Percentiles rank a stretch among this genome's conserved stretches.
Evolutionary conservation across 73 alveolate genomes (phyloP).

Genomic region (Effrenium voratum): DNA sequence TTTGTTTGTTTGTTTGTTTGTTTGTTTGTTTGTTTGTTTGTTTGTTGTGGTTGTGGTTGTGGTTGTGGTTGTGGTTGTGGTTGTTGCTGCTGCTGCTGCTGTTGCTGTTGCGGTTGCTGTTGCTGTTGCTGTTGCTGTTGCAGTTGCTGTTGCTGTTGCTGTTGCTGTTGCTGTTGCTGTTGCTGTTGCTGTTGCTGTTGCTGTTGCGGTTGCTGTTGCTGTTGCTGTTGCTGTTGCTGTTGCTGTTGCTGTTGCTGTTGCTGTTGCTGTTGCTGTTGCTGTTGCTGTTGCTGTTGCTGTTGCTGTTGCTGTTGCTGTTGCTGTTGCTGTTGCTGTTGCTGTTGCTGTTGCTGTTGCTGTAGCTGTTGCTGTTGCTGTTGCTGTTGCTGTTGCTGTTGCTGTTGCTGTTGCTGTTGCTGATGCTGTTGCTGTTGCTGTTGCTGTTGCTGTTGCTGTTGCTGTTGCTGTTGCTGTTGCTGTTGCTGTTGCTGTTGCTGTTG

Average conservation of each 20-base stretch:
- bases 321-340: constrained; percentile 9
- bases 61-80: neutral
- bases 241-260: constrained; percentile 13
- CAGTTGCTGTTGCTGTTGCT: neutral
- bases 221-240: neutral
- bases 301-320: neutral
- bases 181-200: constrained; percentile 4
- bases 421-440: neutral
- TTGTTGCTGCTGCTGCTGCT: constrained; percentile 9
- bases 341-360: neutral
- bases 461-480: neutral
- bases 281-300: neutral
- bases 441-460: neutral
- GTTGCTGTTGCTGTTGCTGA: constrained; percentile 3
- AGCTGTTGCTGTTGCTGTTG: neutral
- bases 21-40: neutral
- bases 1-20: neutral
- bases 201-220: constrained; percentile 7
- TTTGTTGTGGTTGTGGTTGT: constrained; percentile 18
- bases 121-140: neutral
- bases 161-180: neutral
- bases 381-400: neutral
- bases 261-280: constrained; percentile 1
- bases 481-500: neutral
- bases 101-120: neutral